Evolutionary conservation across 1,284 basidiomycete genomes (phyloP), one percentile per base, ranked within the genome.

Genomic region (Apiotrichum sp.): DNA sequence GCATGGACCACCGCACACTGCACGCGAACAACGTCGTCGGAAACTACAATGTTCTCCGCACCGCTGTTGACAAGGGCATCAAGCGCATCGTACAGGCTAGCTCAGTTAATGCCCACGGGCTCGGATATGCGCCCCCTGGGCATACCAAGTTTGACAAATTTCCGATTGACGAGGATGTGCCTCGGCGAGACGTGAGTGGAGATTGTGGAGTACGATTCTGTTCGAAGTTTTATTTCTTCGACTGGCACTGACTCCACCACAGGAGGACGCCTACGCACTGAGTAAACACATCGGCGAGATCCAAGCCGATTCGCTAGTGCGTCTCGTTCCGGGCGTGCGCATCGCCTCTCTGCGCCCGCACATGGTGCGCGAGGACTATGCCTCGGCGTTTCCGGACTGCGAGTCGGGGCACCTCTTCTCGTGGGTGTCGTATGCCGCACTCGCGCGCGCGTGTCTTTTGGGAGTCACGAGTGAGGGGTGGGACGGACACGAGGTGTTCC

Each of bases 311-410:
- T 58, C 66, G 1, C 53, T 78, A 11, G 61, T 65, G 38, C 69
- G 73, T 3, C 52, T 53, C 52, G 50, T 46, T 8, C 47, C 47
- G 13, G 29, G 34, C 5, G 54, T 65, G 7, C 63, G 68, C 58
- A 74, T 78, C 53, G 68, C 74, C 10, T 72, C 72, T 7, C 62
- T 78, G 8, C 73, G 76, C 10, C 71, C 73, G 50, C 75, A 78
- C 61, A 68, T 69, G 59, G 61, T 63, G 36, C 42, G 52, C 6
- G 59, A 56, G 3, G 50, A 47, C 48, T 64, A 65, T 42, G 50
- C 39, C 3, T 31, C 40, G 2, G 56, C 64, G 7, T 53, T 51
- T 31, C 59, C 57, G 1, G 41, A 53, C 35, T 38, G 49, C 22
- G 11, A 42, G 7, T 50, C 51, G n/a, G 36, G 55, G 22, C 72